Base-by-base conservation (phyloP, 495 filamentous ascomycete species). In the Echria macrotheca region DNA sequence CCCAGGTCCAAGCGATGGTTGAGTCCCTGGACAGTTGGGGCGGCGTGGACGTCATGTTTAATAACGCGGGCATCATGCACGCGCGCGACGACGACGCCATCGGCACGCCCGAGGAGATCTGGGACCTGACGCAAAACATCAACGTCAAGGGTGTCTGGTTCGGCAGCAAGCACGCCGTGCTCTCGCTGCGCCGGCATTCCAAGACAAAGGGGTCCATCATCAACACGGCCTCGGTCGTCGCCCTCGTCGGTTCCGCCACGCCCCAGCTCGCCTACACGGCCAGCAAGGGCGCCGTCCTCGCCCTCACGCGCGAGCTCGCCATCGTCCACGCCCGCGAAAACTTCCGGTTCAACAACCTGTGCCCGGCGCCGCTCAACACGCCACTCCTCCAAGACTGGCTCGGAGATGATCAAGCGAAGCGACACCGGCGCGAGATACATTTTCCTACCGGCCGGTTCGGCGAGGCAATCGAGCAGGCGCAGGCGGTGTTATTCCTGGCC, bases 71-170 rank as follows among this genome's bases (percentile, higher is more conserved):
- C 14, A 98, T 98, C 63, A 98, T 98, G 93, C 90, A 96, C 66
- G 79, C 77, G 24, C 74, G 85, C 45, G 93, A 98, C 65, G 85
- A 79, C 52, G 90, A 96, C 67, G 88, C 91, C 17, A 69, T 94
- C 49, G 74, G 81, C 48, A 96, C 89, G 1, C 81, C 87, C 10
- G 89, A 96, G 69, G 80, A 78, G 47, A 89, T 98, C 70, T 98
- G 93, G 93, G 89, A 98, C 60, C 69, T 91, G 47, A 98, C 93
- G 5, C 88, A 94, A 47, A 79, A 76, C 52, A 93, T 97, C 74
- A 98, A 98, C 67, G 93, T 96, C 56, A 98, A 98, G 77, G 93
- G 93, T 11, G 93, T 98, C 0, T 96, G 93, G 93, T 96, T 81
- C 66, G 93, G 93, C 0, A 84, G 79, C 71, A 98, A 96, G 78